These are phyloP conservation scores for Blastomyces silverae DNA, from an alignment of 2,329 filamentous ascomycete genomes.

Conservation along the genomic window DNA sequence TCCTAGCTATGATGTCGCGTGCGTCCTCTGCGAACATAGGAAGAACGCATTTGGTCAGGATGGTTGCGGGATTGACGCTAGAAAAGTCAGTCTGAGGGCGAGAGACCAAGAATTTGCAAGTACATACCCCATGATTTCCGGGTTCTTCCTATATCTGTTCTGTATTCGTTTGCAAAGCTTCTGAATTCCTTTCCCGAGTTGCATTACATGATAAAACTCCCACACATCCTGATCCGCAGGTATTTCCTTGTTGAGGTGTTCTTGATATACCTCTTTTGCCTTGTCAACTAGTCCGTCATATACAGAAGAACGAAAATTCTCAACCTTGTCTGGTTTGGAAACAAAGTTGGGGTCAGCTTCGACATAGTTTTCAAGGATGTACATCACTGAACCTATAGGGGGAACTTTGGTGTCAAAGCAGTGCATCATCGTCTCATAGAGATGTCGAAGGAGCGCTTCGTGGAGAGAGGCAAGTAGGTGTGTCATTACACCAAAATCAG, in stretches of 20 bases:
- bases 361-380: constrained; percentile 74
- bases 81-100: constrained; percentile 21
- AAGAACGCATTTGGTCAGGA: constrained; percentile 75
- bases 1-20: constrained; percentile 72
- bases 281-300: constrained; percentile 65
- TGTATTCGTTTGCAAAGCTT: constrained; percentile 81
- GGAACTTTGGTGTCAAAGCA: constrained; percentile 87
- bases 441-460: constrained; percentile 74
- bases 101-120: not conserved
- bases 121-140: constrained; percentile 69
- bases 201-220: constrained; percentile 86
- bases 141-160: constrained; percentile 84
- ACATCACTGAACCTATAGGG: constrained; percentile 70
- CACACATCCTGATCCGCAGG: constrained; percentile 74
- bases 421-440: constrained; percentile 79
- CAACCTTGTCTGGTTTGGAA: constrained; percentile 60
- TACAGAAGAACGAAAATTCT: constrained; percentile 65
- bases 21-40: constrained; percentile 88
- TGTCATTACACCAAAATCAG: constrained; percentile 65
- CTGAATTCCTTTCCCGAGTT: constrained; percentile 77
- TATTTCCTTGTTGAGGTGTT: constrained; percentile 70
- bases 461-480: constrained; percentile 67
- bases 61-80: constrained; percentile 55
- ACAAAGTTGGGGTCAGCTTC: constrained; percentile 70
- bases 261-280: constrained; percentile 71